A percentile compares a stretch with the other conserved stretches of the same genome.
Evolutionary conservation across 1,139 yeast species (phyloP).

Genomic region (Kodamaea sp.): DNA sequence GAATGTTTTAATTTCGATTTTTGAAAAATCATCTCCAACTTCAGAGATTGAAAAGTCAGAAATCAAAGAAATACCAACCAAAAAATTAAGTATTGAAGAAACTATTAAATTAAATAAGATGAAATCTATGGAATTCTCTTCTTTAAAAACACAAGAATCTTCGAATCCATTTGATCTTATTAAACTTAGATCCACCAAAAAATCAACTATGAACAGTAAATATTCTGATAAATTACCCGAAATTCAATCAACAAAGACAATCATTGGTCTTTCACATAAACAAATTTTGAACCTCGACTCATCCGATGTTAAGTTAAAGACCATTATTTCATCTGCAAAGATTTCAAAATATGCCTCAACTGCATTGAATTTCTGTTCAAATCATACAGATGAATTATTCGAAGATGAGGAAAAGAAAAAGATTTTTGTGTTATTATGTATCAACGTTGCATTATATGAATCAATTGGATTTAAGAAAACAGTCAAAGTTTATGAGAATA

Average conservation of each 20-base stretch:
- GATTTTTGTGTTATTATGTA: constrained; percentile 32
- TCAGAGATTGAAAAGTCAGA: constrained; percentile 9
- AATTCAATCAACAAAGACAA: constrained; percentile 36
- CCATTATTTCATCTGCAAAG: constrained; percentile 31
- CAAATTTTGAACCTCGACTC: constrained; percentile 34
- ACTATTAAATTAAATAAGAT: constrained; percentile 14
- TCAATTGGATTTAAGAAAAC: constrained; percentile 36
- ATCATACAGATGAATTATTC: constrained; percentile 28
- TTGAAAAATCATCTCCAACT: constrained; percentile 11
- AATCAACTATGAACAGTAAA: constrained; percentile 26
- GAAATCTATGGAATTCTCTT: constrained; percentile 13
- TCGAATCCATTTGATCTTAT: constrained; percentile 26
- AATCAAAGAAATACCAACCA: constrained; percentile 4
- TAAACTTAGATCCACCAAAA: constrained; percentile 30
- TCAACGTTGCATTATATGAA: constrained; percentile 38
- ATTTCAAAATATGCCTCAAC: constrained; percentile 32
- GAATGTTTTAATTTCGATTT: constrained; percentile 8
- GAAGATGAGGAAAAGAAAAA: constrained; percentile 21
- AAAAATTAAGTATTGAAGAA: constrained; percentile 14
- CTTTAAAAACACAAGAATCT: constrained; percentile 8
- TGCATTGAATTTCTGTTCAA: constrained; percentile 26
- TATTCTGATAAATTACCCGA: constrained; percentile 33
- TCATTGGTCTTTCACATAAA: constrained; percentile 38
- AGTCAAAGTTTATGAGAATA: constrained; percentile 24
- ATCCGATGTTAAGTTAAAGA: constrained; percentile 40